A percentile compares a stretch with the other conserved stretches of the same genome.
Conservation (phyloP, 352 stramenopile genomes). For the Phytophthora ohioensis region DNA sequence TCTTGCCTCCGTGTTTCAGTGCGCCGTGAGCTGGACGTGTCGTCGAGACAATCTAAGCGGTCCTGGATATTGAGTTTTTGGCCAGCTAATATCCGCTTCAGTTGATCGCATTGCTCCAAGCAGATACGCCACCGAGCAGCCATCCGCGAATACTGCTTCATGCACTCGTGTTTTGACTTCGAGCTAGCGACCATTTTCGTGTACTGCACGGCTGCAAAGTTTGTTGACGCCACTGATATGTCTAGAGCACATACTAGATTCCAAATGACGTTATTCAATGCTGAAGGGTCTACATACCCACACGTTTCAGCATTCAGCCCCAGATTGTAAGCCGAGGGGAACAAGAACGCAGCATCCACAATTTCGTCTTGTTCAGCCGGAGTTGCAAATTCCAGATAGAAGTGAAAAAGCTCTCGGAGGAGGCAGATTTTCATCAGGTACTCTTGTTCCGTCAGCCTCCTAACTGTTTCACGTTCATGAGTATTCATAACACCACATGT, state of each 20-base stretch:
- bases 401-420: conserved; percentile 56
- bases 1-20: conserved; percentile 22
- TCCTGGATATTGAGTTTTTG: conserved; percentile 41
- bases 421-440: conserved; percentile 57
- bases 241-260: conserved; percentile 60
- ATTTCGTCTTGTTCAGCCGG: conserved; percentile 42
- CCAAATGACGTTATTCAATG: conserved; percentile 53
- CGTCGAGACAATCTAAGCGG: conserved; percentile 20
- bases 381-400: conserved; percentile 50
- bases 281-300: conserved; percentile 24
- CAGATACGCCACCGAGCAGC: conserved; percentile 49
- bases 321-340: conserved; percentile 38
- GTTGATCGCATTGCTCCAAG: conserved; percentile 54
- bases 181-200: conserved; percentile 12
- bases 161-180: conserved; percentile 28
- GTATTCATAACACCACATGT: conserved; percentile 18
- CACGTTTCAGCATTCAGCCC: conserved; percentile 15
- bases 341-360: conserved; percentile 58
- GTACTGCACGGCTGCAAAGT: conserved; percentile 42
- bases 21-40: not conserved
- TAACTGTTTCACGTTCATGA: conserved; percentile 21
- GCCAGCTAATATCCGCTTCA: conserved; percentile 44
- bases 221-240: conserved; percentile 48
- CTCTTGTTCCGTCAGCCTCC: conserved; percentile 33
- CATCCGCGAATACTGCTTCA: conserved; percentile 42